Base-by-base conservation (phyloP, 2,329 filamentous ascomycete genomes). In the Fusarium musae region DNA sequence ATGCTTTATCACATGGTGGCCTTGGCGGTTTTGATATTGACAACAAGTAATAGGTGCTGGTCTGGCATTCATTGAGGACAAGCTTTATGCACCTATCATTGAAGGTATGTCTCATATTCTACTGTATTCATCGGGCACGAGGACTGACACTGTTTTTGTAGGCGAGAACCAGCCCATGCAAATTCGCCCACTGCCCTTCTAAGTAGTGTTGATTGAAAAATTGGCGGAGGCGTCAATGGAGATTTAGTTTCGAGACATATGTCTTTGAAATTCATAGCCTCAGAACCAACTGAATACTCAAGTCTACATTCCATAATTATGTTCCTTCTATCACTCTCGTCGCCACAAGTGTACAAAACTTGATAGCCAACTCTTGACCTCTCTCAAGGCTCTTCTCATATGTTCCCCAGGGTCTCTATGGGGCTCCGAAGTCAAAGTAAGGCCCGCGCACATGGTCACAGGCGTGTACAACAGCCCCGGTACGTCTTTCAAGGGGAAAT, bases 321-420 rank as follows among this genome's bases (percentile, higher is more conserved):
- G 23, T 7, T 28, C 9, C 12, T 6, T 12, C 13, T 9, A n/a
- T 30, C 9, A 9, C 15, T 11, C 19, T n/a, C 6, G 5, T 17
- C 0, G 1, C 23, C 4, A 1, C 2, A 3, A 28, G 5, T 13
- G 1, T 40, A 2, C 5, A 34, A 4, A 23, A 9, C 11, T 19
- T 50, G 11, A 19, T 5, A 23, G 2, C 21, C 11, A 13, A 9
- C 11, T 23, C 21, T 13, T 13, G 21, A 9, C 12, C 5, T n/a
- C 13, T 12, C 3, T 10, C 5, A 32, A 6, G 7, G 6, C 11
- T 23, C 30, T 13, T 19, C 46, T 32, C 5, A 50, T 13, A 4
- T 17, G 10, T 34, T 13, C 10, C 15, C 3, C 4, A 4, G 10
- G 3, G 5, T 2, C 16, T 34, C 13, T 13, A 17, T 13, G 2